Conservation (phyloP, 2,329 filamentous ascomycete species). For the Drechslerella coelobrocha region DNA sequence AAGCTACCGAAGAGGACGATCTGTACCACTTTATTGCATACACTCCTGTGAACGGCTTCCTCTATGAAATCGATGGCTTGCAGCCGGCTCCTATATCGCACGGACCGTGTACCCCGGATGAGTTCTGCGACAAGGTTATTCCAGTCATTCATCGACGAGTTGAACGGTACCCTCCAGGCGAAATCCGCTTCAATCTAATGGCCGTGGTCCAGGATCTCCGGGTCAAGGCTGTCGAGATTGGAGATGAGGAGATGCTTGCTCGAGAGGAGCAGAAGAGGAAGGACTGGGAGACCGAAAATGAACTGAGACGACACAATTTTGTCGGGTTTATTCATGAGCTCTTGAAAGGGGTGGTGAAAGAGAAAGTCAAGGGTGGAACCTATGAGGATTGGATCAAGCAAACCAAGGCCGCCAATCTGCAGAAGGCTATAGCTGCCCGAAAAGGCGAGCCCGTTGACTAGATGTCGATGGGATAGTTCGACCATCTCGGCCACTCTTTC, state of each 20-base stretch:
- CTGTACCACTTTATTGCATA: slow-evolving; percentile 99
- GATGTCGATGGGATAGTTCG: slow-evolving; percentile 8
- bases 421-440: slow-evolving; percentile 61
- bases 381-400: slow-evolving; percentile 78
- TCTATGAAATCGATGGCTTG: slow-evolving; percentile 95
- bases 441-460: slow-evolving; percentile 52
- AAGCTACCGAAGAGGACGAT: slow-evolving; percentile 78
- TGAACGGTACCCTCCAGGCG: slow-evolving; percentile 79
- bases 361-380: slow-evolving; percentile 71
- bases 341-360: slow-evolving; percentile 79
- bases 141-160: slow-evolving; percentile 86
- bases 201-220: slow-evolving; percentile 88
- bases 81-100: slow-evolving; percentile 92
- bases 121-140: slow-evolving; percentile 81
- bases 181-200: slow-evolving; percentile 95
- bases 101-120: slow-evolving; percentile 71
- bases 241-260: slow-evolving; percentile 78
- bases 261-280: slow-evolving; percentile 82
- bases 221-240: slow-evolving; percentile 76
- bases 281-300: slow-evolving; percentile 95
- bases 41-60: slow-evolving; percentile 75
- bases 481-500: background rate
- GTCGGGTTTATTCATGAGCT: slow-evolving; percentile 92
- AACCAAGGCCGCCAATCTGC: slow-evolving; percentile 61
- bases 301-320: slow-evolving; percentile 89